These are phyloP conservation scores for Phytophthora idaei DNA, from an alignment of 352 stramenopile species.

Conservation along the genomic window DNA sequence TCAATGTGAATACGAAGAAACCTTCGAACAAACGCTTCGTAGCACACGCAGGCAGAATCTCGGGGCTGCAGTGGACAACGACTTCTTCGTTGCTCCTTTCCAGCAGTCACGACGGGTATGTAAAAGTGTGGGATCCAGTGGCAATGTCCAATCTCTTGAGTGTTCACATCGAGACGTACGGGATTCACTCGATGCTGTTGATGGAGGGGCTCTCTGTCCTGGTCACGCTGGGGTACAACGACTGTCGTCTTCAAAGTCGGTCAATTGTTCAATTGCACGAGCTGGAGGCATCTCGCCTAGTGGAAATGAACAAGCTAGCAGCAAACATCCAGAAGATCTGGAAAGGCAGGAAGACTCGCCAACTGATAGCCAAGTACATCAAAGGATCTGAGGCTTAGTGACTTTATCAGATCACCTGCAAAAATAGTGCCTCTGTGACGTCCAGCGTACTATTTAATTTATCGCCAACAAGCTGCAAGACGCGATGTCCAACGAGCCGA, in stretches of 20 bases:
- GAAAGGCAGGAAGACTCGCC: slow-evolving; percentile 57
- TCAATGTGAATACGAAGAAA: slow-evolving; percentile 33
- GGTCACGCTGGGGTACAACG: slow-evolving; percentile 44
- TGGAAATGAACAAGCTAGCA: slow-evolving; percentile 40
- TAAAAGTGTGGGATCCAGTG: slow-evolving; percentile 66
- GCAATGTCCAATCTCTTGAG: slow-evolving; percentile 28
- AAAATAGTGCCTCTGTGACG: slow-evolving; percentile 11
- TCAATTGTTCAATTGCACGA: slow-evolving; percentile 43
- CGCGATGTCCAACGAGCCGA: slow-evolving; percentile 20
- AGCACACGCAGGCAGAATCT: slow-evolving; percentile 61
- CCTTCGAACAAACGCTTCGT: slow-evolving; percentile 44
- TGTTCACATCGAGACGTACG: slow-evolving; percentile 54
- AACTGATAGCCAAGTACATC: slow-evolving; percentile 61
- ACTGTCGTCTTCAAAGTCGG: slow-evolving; percentile 48
- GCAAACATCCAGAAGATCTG: slow-evolving; percentile 62
- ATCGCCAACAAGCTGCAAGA: not conserved
- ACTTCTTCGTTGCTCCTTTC: slow-evolving; percentile 48
- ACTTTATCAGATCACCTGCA: not conserved
- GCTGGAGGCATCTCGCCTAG: slow-evolving; percentile 45
- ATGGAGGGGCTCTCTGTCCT: slow-evolving; percentile 35
- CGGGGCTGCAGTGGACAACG: slow-evolving; percentile 57
- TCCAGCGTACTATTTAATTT: not conserved
- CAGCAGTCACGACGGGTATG: slow-evolving; percentile 61
- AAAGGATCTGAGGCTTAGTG: slow-evolving; percentile 9
- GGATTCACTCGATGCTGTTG: slow-evolving; percentile 46